A percentile compares a stretch with the other conserved stretches of the same genome.
phyloP scores from a whole-genome alignment of 352 stramenopile species.

The Stramenopiles sp. region DNA sequence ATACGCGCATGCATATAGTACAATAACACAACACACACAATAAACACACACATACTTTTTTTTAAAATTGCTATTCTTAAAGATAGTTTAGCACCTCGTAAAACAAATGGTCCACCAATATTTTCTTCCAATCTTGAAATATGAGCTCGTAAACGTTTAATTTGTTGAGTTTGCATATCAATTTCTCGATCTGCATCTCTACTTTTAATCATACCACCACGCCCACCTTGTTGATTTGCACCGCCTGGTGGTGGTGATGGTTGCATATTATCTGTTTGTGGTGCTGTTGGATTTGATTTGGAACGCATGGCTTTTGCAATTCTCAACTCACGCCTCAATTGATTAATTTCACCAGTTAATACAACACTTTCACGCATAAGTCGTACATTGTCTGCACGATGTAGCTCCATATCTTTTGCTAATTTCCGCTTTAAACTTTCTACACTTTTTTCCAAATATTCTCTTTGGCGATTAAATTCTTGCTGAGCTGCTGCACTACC shows the following conservation, averaged over 20 bases:
- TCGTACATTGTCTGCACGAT: constrained; percentile 25
- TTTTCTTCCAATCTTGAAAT: background rate
- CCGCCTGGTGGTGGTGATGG: constrained; percentile 11
- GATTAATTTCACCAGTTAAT: constrained; percentile 76
- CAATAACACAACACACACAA: too few relatives aligned
- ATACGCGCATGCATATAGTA: too few relatives aligned
- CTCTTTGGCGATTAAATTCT: constrained; percentile 66
- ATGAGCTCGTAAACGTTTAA: background rate
- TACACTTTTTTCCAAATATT: constrained; percentile 73
- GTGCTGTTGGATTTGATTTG: background rate
- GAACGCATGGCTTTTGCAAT: constrained; percentile 36
- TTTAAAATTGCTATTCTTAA: too few relatives aligned
- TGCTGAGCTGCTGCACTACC: constrained; percentile 18
- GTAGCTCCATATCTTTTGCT: constrained; percentile 36
- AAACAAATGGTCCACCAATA: background rate
- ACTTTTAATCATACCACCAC: background rate
- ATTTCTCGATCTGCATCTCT: background rate
- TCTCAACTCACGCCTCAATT: constrained; percentile 47
- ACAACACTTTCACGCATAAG: constrained; percentile 54
- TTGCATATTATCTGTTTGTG: background rate
- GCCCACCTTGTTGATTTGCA: constrained; percentile 11
- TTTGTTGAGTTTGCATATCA: background rate
- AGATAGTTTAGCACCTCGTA: too few relatives aligned
- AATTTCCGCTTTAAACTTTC: constrained; percentile 64
- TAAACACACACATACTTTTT: too few relatives aligned